Evolutionary conservation across 2,329 filamentous ascomycete species (phyloP), one percentile per base, ranked within the genome.

Genomic region (Paraconiothyrium sp.): DNA sequence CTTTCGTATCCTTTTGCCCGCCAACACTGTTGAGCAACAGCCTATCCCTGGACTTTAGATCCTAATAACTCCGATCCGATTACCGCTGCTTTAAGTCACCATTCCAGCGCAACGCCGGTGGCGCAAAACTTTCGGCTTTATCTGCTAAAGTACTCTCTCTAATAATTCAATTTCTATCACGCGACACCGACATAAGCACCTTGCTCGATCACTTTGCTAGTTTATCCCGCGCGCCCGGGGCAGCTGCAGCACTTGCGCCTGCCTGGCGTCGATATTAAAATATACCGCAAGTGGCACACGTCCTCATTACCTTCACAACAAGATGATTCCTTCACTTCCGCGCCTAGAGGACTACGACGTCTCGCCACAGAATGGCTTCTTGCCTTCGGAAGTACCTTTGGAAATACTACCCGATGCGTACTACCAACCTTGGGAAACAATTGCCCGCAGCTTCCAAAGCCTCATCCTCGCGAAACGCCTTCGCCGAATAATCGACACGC

Each of bases 401-500:
- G 89, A 92, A 64, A 83, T 88, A 58, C 88, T 99, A 14, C 91
- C 93, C 10, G 92, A 97, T 74, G 87, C 91, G 2, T 98, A 97
- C 83, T 99, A 98, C 80, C 90, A 92, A 78, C 92, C 93, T 75
- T 99, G 95, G 95, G 95, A 99, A 81, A 88, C 90, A 49, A 86
- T 97, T 54, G 88, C 90, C 37, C 87, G 89, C 68, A 97, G 97
- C 74, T 85, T 99, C 34, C 95, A 97, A 80, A 89, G 90, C 13
- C 84, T 98, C 62, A 89, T 98, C 55, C 85, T 97, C 59, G 96
- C 90, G 79, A 92, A 91, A 77, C 89, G 94, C 63, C 84, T 99
- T 65, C 90, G 93, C 49, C 86, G 89, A 54, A 88, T 94, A 62
- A 87, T 98, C 61, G 90, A 97, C 69, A 84, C 86, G 48, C 85